These are phyloP conservation scores for Aureoboletus auriporus DNA, from an alignment of 768 basidiomycete species.

Conservation along the genomic window DNA sequence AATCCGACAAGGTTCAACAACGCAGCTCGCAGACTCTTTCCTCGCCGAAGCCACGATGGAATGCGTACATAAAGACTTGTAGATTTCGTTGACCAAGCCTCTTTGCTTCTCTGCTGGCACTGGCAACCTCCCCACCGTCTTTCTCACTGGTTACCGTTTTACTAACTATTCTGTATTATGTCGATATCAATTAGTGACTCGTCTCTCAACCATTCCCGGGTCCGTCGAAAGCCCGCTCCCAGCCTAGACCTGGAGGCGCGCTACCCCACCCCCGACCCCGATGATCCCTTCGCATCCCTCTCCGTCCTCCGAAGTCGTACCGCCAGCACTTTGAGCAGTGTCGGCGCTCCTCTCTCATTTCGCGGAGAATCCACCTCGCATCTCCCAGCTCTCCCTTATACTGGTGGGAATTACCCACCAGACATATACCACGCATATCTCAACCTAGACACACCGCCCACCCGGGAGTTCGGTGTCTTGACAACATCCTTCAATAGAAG, in stretches of 20 bases:
- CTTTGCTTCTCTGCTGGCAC: conserved; percentile 16
- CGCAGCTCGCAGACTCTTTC: conserved; percentile 16
- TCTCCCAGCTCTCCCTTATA: conserved; percentile 29
- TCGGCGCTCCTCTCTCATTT: conserved; percentile 26
- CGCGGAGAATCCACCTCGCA: conserved; percentile 28
- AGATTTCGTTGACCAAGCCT: conserved; percentile 6
- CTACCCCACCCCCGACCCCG: conserved; percentile 66
- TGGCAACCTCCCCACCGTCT: conserved; percentile 1
- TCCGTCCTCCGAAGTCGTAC: conserved; percentile 60
- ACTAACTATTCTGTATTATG: conserved; percentile 26
- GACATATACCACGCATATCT: conserved; percentile 29
- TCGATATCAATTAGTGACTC: conserved; percentile 27
- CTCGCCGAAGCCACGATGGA: conserved; percentile 35
- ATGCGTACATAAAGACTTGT: conserved; percentile 28
- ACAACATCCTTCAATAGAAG: conserved; percentile 24
- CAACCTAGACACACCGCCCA: conserved; percentile 12
- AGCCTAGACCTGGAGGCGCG: conserved; percentile 45
- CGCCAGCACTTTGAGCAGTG: conserved; percentile 36
- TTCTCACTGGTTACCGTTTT: conserved; percentile 12
- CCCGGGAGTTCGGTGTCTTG: conserved; percentile 6
- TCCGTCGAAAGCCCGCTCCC: conserved; percentile 56
- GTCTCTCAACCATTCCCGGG: conserved; percentile 20
- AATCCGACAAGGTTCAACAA: neutral
- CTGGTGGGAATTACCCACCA: conserved; percentile 30
- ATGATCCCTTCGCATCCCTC: conserved; percentile 68